Percentiles rank a stretch among this genome's conserved stretches.
These are phyloP conservation scores for Ceratobasidium papillatum DNA, from an alignment of 1,284 basidiomycete species.

Conservation along the genomic window DNA sequence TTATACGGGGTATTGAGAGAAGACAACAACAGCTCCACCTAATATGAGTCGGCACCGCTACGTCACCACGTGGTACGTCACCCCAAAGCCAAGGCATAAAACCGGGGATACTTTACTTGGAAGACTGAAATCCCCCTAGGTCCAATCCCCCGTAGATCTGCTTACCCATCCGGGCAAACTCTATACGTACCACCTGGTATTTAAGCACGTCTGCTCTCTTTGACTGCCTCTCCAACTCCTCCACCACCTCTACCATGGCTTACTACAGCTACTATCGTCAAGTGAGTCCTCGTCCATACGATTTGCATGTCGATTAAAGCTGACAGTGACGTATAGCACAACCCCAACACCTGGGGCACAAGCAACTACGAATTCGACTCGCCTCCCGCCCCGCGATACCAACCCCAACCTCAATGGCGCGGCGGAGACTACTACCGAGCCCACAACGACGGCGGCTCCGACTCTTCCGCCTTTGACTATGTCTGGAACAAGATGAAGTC, in stretches of 20 bases:
- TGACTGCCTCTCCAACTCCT: not conserved
- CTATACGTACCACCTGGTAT: conserved; percentile 45
- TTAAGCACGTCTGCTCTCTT: conserved; percentile 47
- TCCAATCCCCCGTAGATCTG: conserved; percentile 45
- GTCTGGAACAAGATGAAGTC: conserved; percentile 63
- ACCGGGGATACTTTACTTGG: not conserved
- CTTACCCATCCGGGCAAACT: conserved; percentile 45
- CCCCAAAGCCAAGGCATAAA: conserved; percentile 10
- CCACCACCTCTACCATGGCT: conserved; percentile 50
- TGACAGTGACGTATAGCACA: not conserved
- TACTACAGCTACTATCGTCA: conserved; percentile 58
- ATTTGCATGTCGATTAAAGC: not conserved
- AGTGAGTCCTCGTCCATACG: conserved; percentile 40
- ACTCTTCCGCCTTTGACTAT: conserved; percentile 61
- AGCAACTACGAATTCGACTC: conserved; percentile 62
- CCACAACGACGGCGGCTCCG: conserved; percentile 55
- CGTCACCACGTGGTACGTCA: conserved; percentile 19
- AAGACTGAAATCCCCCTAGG: conserved; percentile 39
- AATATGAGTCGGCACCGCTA: not conserved
- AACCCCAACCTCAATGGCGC: conserved; percentile 65
- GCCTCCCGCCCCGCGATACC: conserved; percentile 64
- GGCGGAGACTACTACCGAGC: conserved; percentile 69
- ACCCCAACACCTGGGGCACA: conserved; percentile 60
- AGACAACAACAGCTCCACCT: not conserved
- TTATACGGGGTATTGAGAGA: not conserved